Base-by-base conservation (phyloP, 805 yeast species). In the Suhomyces sp. region DNA sequence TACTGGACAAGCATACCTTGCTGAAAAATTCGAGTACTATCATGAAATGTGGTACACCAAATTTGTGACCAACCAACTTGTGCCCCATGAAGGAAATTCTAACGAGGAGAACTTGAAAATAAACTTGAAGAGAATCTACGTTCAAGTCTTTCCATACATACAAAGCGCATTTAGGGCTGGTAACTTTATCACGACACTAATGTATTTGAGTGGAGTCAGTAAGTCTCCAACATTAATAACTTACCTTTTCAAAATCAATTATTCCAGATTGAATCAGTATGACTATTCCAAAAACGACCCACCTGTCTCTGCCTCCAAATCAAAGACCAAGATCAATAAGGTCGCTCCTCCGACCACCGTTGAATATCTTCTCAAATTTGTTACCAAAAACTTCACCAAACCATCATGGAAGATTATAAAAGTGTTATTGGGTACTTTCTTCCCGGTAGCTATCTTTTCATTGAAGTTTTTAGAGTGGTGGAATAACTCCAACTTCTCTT, bases 391-490 rank as follows among this genome's bases (percentile, higher is more conserved):
- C 20, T 36, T 49, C 19, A 39, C 46, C 22, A 38, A 40, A 25
- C 71, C 64, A n/a, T 37, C 56, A 33, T 53, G 65, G 62, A 55
- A 43, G 48, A 40, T 62, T 25, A 39, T 54, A 38, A 55, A 59
- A 40, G 44, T 59, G 13, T 38, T 62, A 45, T 36, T 74, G 45
- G 72, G 77, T 32, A 63, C 84, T 2, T 56, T 80, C 28, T 77
- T 91, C 60, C 96, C 96, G 0, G 71, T 83, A 0, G 86, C 95
- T 2, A 82, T 90, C 33, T 88, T 91, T 53, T 51, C 81, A 16
- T 68, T 90, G 41, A 87, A 88, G 60, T 86, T 90, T 48, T 68
- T 88, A 22, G 97, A 90, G 57, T 90, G 97, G 96, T 90, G 95
- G 95, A 78, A 79, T 42, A 75, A 84, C 17, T 79, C 88, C 11